Conservation (phyloP, 352 stramenopile genomes). For the Globisporangium splendens region DNA sequence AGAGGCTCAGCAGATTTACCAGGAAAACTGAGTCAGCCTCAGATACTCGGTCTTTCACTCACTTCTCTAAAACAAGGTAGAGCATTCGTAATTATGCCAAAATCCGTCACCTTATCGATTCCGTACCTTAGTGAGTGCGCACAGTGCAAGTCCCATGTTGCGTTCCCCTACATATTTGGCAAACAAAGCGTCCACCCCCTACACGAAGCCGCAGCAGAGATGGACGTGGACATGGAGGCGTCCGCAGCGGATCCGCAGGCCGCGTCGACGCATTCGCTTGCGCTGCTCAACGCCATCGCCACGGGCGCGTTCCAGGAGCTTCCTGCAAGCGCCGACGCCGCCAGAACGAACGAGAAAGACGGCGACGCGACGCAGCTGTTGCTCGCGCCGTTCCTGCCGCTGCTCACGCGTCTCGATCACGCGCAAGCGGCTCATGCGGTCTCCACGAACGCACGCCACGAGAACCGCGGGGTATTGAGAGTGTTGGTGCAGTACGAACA, state of each 20-base stretch:
- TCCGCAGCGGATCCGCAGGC: neutral
- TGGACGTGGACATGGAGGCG: slow-evolving; percentile 7
- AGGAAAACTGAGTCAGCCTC: too few species aligned
- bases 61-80: too few species aligned
- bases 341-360: neutral
- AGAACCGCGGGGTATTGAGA: slow-evolving; percentile 16
- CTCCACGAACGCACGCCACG: neutral
- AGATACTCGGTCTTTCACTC: too few species aligned
- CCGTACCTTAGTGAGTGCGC: neutral
- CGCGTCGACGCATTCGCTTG: neutral
- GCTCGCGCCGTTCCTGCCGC: slow-evolving; percentile 39
- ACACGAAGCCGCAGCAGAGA: neutral
- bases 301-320: slow-evolving; percentile 22
- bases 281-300: slow-evolving; percentile 21
- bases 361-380: slow-evolving; percentile 8
- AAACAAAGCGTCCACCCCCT: neutral
- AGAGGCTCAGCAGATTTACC: too few species aligned
- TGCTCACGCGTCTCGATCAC: slow-evolving; percentile 45
- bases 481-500: slow-evolving; percentile 31
- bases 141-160: neutral
- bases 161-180: neutral
- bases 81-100: too few species aligned
- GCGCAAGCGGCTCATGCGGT: slow-evolving; percentile 4
- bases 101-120: neutral
- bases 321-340: slow-evolving; percentile 6